phyloP scores from a whole-genome alignment of 2,329 filamentous ascomycete species.

The Fusarium lateritium region DNA sequence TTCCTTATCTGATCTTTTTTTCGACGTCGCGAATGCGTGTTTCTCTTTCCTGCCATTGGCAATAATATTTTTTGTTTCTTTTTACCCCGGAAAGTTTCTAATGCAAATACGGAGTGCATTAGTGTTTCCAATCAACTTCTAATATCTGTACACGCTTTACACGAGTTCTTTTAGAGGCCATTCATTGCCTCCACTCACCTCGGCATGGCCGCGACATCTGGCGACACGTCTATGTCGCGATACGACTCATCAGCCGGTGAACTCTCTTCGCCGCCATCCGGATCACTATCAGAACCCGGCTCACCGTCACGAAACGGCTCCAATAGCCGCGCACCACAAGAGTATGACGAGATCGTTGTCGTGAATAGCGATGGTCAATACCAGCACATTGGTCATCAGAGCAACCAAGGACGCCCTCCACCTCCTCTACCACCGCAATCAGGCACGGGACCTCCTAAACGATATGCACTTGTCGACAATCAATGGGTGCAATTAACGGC shows the following conservation, averaged over 20 bases:
- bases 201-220: slow-evolving; percentile 50
- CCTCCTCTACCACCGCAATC: slow-evolving; percentile 44
- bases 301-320: slow-evolving; percentile 59
- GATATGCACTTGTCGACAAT: slow-evolving; percentile 56
- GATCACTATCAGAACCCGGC: slow-evolving; percentile 64
- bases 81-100: neutral
- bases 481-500: slow-evolving; percentile 67
- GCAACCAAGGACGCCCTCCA: slow-evolving; percentile 39
- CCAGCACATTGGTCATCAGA: slow-evolving; percentile 42
- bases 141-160: slow-evolving; percentile 18
- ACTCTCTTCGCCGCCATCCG: slow-evolving; percentile 67
- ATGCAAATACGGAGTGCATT: slow-evolving; percentile 19
- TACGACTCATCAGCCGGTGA: slow-evolving; percentile 65
- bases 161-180: slow-evolving; percentile 1
- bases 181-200: slow-evolving; percentile 25
- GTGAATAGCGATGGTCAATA: slow-evolving; percentile 53
- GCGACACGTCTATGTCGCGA: slow-evolving; percentile 56
- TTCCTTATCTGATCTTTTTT: slow-evolving; percentile 38
- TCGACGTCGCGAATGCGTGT: slow-evolving; percentile 16
- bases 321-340: slow-evolving; percentile 46
- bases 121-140: slow-evolving; percentile 5
- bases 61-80: slow-evolving; percentile 9
- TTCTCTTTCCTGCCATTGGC: slow-evolving; percentile 7
- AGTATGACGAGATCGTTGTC: slow-evolving; percentile 67
- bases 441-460: slow-evolving; percentile 49